Percentiles rank a stretch among this genome's conserved stretches.
These are phyloP conservation scores for Manihot esculenta DNA, from an alignment of 441 rosid species.

Conservation along the genomic window DNA sequence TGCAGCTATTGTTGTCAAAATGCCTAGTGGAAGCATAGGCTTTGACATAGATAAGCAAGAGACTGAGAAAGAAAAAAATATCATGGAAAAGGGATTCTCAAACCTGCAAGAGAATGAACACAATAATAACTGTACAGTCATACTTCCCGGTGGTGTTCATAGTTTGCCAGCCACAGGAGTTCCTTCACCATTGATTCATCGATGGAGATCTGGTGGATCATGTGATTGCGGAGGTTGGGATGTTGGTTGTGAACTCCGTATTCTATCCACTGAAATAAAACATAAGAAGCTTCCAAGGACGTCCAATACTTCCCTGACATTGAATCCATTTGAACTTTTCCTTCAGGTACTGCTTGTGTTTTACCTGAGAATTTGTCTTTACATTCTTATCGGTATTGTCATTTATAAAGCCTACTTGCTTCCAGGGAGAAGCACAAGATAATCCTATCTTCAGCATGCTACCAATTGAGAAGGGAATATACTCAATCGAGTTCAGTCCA, in stretches of 20 bases:
- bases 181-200: conserved; percentile 60
- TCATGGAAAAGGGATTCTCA: conserved; percentile 17
- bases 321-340: conserved; percentile 48
- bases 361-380: neutral
- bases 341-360: conserved; percentile 42
- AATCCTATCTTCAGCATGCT: conserved; percentile 54
- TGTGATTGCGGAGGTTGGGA: conserved; percentile 99
- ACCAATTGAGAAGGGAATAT: conserved; percentile 51
- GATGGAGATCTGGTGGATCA: conserved; percentile 74
- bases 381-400: neutral
- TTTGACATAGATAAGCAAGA: conserved; percentile 11
- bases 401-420: neutral
- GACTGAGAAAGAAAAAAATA: conserved; percentile 18
- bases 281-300: conserved; percentile 22
- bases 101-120: conserved; percentile 18
- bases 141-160: conserved; percentile 79
- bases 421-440: conserved; percentile 48
- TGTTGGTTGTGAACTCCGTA: conserved; percentile 70
- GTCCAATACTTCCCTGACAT: conserved; percentile 23
- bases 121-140: conserved; percentile 35
- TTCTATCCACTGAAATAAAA: conserved; percentile 38
- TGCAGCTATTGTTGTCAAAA: conserved; percentile 63
- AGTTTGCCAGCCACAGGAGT: conserved; percentile 55
- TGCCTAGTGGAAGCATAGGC: conserved; percentile 23
- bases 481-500: conserved; percentile 60